A percentile compares a stretch with the other conserved stretches of the same genome.
Conservation (phyloP, 2,329 filamentous ascomycete species). For the Stromatinia cepivora region DNA sequence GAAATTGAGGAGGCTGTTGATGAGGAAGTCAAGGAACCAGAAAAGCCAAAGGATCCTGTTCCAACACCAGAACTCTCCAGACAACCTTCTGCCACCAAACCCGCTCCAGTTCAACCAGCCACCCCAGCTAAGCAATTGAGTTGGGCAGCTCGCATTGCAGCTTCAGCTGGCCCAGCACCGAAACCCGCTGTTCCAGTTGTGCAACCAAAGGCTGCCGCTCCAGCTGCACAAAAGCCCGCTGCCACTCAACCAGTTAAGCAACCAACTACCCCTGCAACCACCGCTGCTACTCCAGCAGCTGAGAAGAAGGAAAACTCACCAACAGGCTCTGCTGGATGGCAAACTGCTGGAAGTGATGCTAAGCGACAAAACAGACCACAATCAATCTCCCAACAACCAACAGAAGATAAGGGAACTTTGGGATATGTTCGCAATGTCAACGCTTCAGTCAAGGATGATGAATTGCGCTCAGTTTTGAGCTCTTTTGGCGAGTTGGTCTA, state of each 20-base stretch:
- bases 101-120: constrained; percentile 46
- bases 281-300: constrained; percentile 49
- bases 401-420: constrained; percentile 73
- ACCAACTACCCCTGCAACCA: constrained; percentile 40
- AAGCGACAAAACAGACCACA: constrained; percentile 80
- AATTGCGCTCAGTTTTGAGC: constrained; percentile 69
- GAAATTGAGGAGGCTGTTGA: constrained; percentile 54
- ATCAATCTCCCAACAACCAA: constrained; percentile 55
- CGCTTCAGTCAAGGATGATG: constrained; percentile 76
- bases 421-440: constrained; percentile 97
- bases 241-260: constrained; percentile 42
- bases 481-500: constrained; percentile 70
- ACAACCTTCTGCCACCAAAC: constrained; percentile 48
- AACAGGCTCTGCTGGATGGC: constrained; percentile 65
- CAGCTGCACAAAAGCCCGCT: constrained; percentile 50
- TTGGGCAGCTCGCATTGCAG: constrained; percentile 71
- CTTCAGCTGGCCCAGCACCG: constrained; percentile 53
- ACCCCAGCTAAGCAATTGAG: constrained; percentile 61
- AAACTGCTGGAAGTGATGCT: constrained; percentile 73
- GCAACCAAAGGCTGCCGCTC: constrained; percentile 55
- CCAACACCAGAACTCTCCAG: constrained; percentile 48
- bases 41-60: constrained; percentile 66
- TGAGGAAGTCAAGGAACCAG: constrained; percentile 56
- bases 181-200: constrained; percentile 56
- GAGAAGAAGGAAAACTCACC: constrained; percentile 41